Percentiles rank a stretch among this genome's conserved stretches.
phyloP scores from a whole-genome alignment of 306 rosid species.

The Acacia confusa region DNA sequence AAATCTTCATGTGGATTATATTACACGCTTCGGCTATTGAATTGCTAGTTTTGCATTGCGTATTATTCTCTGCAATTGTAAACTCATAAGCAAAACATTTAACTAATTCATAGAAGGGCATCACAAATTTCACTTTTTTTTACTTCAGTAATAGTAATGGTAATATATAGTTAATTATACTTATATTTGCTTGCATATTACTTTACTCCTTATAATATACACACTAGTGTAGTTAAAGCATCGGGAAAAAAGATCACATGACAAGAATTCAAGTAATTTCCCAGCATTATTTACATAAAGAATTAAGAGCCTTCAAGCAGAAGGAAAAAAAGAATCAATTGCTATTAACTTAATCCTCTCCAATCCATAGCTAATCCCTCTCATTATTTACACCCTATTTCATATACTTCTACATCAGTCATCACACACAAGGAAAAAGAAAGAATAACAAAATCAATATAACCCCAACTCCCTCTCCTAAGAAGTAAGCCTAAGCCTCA shows the following conservation, averaged over 20 bases:
- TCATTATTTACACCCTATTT: not conserved
- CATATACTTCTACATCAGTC: not conserved
- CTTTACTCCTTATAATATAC: not conserved
- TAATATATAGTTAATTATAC: too few species aligned
- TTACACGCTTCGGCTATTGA: not conserved
- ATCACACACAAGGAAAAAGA: not conserved
- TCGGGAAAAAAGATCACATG: too few species aligned
- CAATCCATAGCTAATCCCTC: not conserved
- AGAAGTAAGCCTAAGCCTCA: conserved; percentile 30
- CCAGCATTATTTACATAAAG: not conserved
- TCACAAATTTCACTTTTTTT: too few species aligned
- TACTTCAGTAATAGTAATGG: too few species aligned
- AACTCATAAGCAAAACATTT: not conserved
- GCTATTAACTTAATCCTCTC: not conserved
- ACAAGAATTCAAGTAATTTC: not conserved
- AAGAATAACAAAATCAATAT: not conserved
- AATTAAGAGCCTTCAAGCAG: not conserved
- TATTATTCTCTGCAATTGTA: not conserved
- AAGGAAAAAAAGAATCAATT: not conserved
- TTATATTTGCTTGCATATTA: too few species aligned
- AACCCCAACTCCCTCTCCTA: not conserved
- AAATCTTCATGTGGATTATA: not conserved
- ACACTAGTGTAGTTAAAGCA: not conserved
- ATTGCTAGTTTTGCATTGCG: not conserved
- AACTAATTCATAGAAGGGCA: too few species aligned